These are phyloP conservation scores for Cucumis cinereus DNA, from an alignment of 306 rosid genomes.

Conservation along the genomic window DNA sequence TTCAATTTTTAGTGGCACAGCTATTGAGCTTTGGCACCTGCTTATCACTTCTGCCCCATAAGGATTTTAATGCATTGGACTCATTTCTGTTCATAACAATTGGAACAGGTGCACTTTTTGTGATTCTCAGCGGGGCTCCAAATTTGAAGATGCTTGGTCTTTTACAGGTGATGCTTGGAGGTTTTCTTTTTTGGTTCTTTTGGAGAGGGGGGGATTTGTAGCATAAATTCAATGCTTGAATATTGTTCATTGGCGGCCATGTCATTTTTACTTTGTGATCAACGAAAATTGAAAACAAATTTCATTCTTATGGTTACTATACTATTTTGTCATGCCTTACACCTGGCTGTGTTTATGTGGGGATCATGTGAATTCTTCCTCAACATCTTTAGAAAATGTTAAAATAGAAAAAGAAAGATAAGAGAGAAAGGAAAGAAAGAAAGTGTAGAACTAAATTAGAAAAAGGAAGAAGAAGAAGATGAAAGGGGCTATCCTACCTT, in stretches of 20 bases:
- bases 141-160: slow-evolving; percentile 90
- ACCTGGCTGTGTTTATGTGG: background rate
- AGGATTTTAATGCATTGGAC: background rate
- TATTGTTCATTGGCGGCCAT: background rate
- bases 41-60: background rate
- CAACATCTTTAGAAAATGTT: background rate
- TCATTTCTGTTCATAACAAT: slow-evolving; percentile 7
- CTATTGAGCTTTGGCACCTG: background rate
- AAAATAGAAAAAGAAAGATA: background rate
- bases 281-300: background rate
- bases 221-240: background rate
- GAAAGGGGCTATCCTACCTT: background rate
- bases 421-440: background rate
- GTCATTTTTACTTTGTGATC: background rate
- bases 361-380: background rate
- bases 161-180: slow-evolving; percentile 44
- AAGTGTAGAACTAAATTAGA: background rate
- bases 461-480: background rate
- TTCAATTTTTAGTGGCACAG: background rate
- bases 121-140: slow-evolving; percentile 63
- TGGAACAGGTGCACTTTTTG: slow-evolving; percentile 75
- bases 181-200: background rate
- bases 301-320: background rate
- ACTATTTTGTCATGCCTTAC: background rate
- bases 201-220: background rate